These are phyloP conservation scores for rapeseed (Brassica napus) DNA, from an alignment of 345 rosid species.

Conservation along the genomic window DNA sequence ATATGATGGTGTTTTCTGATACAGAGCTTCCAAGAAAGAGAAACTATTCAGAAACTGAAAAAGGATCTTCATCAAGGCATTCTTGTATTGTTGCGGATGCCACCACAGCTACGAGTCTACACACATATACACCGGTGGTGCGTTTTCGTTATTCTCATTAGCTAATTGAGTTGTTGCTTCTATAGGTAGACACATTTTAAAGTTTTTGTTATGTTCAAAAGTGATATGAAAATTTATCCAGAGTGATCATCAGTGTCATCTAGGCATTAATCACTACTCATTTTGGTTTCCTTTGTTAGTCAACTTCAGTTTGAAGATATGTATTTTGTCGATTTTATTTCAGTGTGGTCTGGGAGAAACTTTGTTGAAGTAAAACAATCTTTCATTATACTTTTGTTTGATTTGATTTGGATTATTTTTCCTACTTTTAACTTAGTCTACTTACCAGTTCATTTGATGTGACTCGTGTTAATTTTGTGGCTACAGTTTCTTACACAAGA, in stretches of 20 bases:
- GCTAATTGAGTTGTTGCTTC: background rate
- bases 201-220: background rate
- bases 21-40: slow-evolving; percentile 30
- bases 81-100: slow-evolving; percentile 1
- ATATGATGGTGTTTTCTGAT: background rate
- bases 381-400: background rate
- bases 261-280: background rate
- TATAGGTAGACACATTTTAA: background rate
- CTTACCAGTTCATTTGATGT: background rate
- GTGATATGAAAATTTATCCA: background rate
- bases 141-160: background rate
- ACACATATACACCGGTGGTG: slow-evolving; percentile 29
- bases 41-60: background rate
- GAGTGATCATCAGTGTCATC: background rate
- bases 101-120: slow-evolving; percentile 24
- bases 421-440: background rate
- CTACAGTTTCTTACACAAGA: background rate
- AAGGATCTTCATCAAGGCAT: background rate
- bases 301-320: background rate
- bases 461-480: slow-evolving; percentile 7
- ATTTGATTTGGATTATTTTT: background rate
- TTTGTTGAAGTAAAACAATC: background rate
- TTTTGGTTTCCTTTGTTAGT: background rate
- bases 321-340: background rate
- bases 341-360: background rate